These are phyloP conservation scores for Albatrellus ellisii DNA, from an alignment of 768 basidiomycete genomes.

Conservation along the genomic window DNA sequence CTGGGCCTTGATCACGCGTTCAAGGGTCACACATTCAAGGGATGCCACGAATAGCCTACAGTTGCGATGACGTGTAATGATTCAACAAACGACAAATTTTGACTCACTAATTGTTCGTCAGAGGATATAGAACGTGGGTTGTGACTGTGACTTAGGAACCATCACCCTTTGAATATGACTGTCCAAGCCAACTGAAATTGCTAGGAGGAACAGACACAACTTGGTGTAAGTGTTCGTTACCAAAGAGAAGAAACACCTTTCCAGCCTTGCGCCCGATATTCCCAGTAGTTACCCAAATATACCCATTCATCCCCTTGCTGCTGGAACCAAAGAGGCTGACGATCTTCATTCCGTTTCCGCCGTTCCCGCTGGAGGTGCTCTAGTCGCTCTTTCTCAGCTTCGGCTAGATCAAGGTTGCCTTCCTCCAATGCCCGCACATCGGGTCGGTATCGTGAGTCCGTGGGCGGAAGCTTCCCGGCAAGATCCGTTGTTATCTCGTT, in stretches of 20 bases:
- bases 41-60: no score
- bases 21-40: no score
- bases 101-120: no score
- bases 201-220: no score
- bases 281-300: conserved; percentile 79
- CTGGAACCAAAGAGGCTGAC: conserved; percentile 64
- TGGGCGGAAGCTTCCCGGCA: conserved; percentile 50
- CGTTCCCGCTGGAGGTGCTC: conserved; percentile 72
- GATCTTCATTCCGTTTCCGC: conserved; percentile 44
- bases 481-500: conserved; percentile 70
- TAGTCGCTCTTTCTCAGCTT: conserved; percentile 54
- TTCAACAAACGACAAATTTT: no score
- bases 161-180: no score
- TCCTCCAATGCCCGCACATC: conserved; percentile 78
- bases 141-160: no score
- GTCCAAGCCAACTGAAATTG: no score
- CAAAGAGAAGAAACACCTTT: conserved; percentile 46
- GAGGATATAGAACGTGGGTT: no score
- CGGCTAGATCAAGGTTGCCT: conserved; percentile 58
- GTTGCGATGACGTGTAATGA: no score
- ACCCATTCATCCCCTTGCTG: conserved; percentile 58
- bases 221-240: conserved; percentile 32
- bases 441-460: conserved; percentile 72
- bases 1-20: no score
- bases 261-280: conserved; percentile 54